Base-by-base conservation (phyloP, 257 asterid genomes). In the Avicennia marina region DNA sequence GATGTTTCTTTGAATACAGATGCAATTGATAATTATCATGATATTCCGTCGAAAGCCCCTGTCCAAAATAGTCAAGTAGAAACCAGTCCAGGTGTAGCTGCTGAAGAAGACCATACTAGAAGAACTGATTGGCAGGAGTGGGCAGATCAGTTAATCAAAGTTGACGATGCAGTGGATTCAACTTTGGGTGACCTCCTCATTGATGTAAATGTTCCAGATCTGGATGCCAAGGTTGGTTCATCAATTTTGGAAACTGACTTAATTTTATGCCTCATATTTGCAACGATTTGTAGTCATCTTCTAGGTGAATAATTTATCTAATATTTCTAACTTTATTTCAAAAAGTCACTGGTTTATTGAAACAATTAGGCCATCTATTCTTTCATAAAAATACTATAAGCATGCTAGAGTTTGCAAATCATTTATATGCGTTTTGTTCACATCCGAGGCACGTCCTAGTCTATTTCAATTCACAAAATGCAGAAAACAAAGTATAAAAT, bases 121-220 rank as follows among this genome's bases (percentile, higher is more conserved):
- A 57, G 20, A 22, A 77, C 49, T 67, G 78, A 82, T 56, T 85
- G 84, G 91, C 78, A 59, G 27, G 84, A 77, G 10, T 87, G 94
- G 94, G 72, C 80, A 2, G 78, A 79, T 21, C 74, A 86, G 76
- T 74, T 84, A 63, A 75, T 83, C 56, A 42, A 62, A 36, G 79
- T 75, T 48, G 78, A 66, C 54, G 87, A 62, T 40, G 32, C 81
- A 3, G 72, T 84, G 44, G 74, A 64, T 49, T 56, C 95, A 15
- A 79, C 67, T 8, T 29, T 4, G 94, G 58, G 72, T 47, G 78
- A 87, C 64, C 68, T 81, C 48, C 81, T 84, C 41, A 68, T 81
- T 62, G 86, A 79, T 62, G 71, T 76, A 52, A 58, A 70, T 72
- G 71, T 74, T 56, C 85, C 88, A 1, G 83, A 81, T 43, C 70